phyloP scores from a whole-genome alignment of 2,329 filamentous ascomycete species.

The Boeremia lycopersici region DNA sequence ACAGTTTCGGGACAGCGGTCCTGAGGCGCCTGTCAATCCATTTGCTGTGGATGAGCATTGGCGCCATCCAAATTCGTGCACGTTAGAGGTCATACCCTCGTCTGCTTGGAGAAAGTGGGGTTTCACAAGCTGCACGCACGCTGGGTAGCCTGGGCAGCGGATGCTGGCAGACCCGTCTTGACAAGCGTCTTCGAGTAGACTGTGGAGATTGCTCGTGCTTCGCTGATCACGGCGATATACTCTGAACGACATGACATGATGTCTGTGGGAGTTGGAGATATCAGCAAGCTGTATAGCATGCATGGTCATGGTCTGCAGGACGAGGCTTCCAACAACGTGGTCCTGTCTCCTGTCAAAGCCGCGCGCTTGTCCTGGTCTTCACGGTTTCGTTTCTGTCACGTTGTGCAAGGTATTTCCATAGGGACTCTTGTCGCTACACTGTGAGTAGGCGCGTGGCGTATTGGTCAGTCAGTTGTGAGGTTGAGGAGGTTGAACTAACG shows the following conservation, averaged over 20 bases:
- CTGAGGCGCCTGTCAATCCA: slow-evolving; percentile 46
- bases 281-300: not conserved
- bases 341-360: slow-evolving; percentile 15
- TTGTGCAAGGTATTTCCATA: slow-evolving; percentile 18
- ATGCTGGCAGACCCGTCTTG: slow-evolving; percentile 41
- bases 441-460: slow-evolving; percentile 17
- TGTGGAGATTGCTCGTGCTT: slow-evolving; percentile 31
- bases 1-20: slow-evolving; percentile 47
- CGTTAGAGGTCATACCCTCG: slow-evolving; percentile 35
- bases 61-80: slow-evolving; percentile 30
- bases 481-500: slow-evolving; percentile 29
- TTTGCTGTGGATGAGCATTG: slow-evolving; percentile 38
- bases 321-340: slow-evolving; percentile 3
- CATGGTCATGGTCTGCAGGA: not conserved
- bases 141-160: slow-evolving; percentile 38
- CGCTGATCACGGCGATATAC: slow-evolving; percentile 7
- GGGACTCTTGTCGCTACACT: slow-evolving; percentile 19
- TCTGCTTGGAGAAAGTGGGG: slow-evolving; percentile 40
- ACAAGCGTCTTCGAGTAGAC: slow-evolving; percentile 21
- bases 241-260: no score
- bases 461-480: slow-evolving; percentile 31
- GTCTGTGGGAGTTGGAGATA: no score
- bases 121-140: slow-evolving; percentile 41
- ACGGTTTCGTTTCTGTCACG: slow-evolving; percentile 37
- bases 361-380: slow-evolving; percentile 27